A percentile compares a stretch with the other conserved stretches of the same genome.
Conservation (phyloP, 352 stramenopile genomes). For the Pythium volutum region DNA sequence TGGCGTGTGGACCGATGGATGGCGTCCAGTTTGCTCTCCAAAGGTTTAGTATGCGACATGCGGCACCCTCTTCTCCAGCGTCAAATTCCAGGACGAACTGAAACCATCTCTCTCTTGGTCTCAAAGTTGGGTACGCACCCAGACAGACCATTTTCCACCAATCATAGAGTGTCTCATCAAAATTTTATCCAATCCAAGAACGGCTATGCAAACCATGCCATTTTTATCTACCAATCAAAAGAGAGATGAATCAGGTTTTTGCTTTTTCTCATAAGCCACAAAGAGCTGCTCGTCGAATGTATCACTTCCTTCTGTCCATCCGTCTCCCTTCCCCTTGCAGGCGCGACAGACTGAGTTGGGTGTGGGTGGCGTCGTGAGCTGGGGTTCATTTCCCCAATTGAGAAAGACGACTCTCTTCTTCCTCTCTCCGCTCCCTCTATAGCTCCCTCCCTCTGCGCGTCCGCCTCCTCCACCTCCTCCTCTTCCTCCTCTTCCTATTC, state of each 20-base stretch:
- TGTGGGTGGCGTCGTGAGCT: too few species aligned
- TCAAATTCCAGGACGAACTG: background rate
- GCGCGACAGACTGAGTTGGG: too few species aligned
- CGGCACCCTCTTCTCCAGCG: background rate
- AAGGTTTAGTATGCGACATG: background rate
- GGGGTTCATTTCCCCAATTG: background rate
- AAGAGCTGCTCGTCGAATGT: conserved; percentile 2
- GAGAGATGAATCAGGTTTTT: conserved; percentile 5
- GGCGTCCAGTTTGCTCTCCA: too few species aligned
- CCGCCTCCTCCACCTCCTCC: background rate
- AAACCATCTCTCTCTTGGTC: background rate
- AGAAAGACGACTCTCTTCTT: background rate
- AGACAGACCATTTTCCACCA: conserved; percentile 1
- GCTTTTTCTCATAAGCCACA: conserved; percentile 12
- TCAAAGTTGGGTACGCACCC: conserved; percentile 13
- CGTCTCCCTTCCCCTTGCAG: too few species aligned
- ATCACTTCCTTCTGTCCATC: too few species aligned
- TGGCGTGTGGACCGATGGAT: too few species aligned
- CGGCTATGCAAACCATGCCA: background rate
- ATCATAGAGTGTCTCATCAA: background rate
- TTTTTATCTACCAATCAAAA: background rate
- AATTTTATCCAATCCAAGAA: background rate
- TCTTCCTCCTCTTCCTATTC: background rate
- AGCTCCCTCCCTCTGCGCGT: too few species aligned
- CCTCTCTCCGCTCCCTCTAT: too few species aligned